Evolutionary conservation across 148 eudicot genomes (phyloP).

Genomic region (Rhododendron williamsianum): DNA sequence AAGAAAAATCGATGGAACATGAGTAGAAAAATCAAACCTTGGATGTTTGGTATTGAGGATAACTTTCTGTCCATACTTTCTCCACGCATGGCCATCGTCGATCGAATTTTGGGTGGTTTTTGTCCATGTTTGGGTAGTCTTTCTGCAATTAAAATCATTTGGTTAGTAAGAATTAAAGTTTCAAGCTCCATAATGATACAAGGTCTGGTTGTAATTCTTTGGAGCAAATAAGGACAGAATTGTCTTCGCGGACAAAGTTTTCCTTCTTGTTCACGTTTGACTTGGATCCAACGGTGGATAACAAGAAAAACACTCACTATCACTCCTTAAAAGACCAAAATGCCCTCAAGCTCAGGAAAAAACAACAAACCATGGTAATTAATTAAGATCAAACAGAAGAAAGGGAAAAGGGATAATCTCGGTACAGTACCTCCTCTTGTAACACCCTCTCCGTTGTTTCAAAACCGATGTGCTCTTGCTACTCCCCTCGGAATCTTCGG

Average conservation of each 20-base stretch:
- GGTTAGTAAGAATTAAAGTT: background rate
- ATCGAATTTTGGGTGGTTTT: conserved; percentile 5
- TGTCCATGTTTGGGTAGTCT: conserved; percentile 18
- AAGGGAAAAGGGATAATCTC: too few relatives aligned
- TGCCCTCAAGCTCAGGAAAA: background rate
- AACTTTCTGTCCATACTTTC: conserved; percentile 44
- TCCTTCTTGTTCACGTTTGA: background rate
- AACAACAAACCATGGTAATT: too few relatives aligned
- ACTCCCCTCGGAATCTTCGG: conserved; percentile 21
- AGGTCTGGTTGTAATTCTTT: background rate
- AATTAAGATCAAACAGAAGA: too few relatives aligned
- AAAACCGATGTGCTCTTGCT: conserved; percentile 12
- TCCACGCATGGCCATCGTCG: conserved; percentile 50
- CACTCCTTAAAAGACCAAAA: background rate
- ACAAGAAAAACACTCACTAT: background rate
- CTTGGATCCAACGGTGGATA: background rate
- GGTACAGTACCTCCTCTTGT: conserved; percentile 29
- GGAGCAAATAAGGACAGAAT: background rate
- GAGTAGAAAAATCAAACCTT: conserved; percentile 22
- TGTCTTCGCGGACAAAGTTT: background rate
- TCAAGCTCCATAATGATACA: background rate
- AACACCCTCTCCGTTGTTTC: conserved; percentile 27
- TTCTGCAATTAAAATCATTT: conserved; percentile 21
- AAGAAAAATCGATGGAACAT: background rate
- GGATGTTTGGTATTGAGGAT: conserved; percentile 41